Conservation (phyloP, 306 rosid species). For the Oxytropis ochrocephala region DNA sequence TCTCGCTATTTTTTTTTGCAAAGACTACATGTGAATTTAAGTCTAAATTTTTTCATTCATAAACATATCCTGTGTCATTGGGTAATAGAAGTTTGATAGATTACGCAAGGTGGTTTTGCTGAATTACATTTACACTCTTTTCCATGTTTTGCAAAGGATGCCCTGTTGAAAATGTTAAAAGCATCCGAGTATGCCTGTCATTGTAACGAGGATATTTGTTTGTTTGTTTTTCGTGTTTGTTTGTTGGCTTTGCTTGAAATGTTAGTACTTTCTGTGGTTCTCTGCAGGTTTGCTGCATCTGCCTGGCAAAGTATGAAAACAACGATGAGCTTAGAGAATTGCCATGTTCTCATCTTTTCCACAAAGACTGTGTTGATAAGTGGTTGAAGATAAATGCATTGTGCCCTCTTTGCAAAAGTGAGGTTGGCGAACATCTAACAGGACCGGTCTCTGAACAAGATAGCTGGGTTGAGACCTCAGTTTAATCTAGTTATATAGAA, state of each 20-base stretch:
- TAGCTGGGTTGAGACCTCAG: constrained; percentile 23
- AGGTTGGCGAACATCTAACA: constrained; percentile 48
- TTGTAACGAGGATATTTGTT: background rate
- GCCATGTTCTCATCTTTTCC: constrained; percentile 90
- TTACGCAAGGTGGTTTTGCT: background rate
- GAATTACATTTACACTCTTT: background rate
- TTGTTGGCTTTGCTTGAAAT: constrained; percentile 3
- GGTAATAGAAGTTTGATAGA: background rate
- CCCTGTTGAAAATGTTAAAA: background rate
- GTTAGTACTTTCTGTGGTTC: constrained; percentile 12
- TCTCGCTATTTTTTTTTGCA: too few species aligned
- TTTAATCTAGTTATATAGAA: constrained; percentile 14
- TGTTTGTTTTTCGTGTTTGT: background rate
- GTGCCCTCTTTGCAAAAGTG: constrained; percentile 92
- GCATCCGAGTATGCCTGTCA: background rate
- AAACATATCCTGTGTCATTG: background rate
- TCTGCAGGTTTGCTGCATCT: constrained; percentile 89
- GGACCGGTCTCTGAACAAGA: constrained; percentile 36
- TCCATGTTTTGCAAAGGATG: background rate
- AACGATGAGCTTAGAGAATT: constrained; percentile 84
- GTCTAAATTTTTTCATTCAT: background rate
- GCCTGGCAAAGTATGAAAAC: constrained; percentile 78
- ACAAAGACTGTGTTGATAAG: constrained; percentile 91
- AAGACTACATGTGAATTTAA: too few species aligned
- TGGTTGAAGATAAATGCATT: constrained; percentile 89